A percentile compares a stretch with the other conserved stretches of the same genome.
phyloP scores from a whole-genome alignment of 2,329 filamentous ascomycete genomes.

The Fusarium camptoceras region DNA sequence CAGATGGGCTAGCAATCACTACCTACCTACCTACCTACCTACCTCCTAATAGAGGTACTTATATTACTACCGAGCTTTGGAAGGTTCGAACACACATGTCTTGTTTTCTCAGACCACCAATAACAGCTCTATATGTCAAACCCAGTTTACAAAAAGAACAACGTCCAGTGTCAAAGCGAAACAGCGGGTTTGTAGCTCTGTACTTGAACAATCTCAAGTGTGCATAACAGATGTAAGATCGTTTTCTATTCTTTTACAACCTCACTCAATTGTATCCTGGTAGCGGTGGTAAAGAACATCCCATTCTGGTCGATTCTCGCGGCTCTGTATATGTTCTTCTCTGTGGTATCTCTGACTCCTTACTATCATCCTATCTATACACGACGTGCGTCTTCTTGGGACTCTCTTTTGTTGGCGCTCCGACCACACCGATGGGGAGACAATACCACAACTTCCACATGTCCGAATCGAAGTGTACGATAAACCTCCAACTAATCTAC shows the following conservation, averaged over 20 bases:
- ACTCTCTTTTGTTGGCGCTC: not conserved
- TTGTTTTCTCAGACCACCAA: not conserved
- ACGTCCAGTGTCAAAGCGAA: not conserved
- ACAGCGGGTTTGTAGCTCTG: no score
- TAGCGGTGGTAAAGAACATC: not conserved
- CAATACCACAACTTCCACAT: not conserved
- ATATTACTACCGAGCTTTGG: not conserved
- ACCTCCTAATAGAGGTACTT: no score
- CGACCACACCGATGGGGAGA: not conserved
- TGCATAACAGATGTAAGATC: not conserved
- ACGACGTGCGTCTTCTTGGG: not conserved
- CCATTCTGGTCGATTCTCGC: not conserved
- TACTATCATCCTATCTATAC: not conserved
- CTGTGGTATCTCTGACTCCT: not conserved
- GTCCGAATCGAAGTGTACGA: not conserved
- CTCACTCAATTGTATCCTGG: not conserved
- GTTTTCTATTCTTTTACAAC: not conserved
- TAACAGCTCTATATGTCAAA: not conserved
- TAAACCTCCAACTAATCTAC: no score
- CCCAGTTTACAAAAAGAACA: not conserved
- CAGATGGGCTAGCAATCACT: no score
- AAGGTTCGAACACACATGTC: not conserved
- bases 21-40: no score
- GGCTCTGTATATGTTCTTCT: not conserved
- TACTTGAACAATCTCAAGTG: not conserved